phyloP scores from a whole-genome alignment of 2,329 filamentous ascomycete species.

The Chrysoporthe deuterocubensis region DNA sequence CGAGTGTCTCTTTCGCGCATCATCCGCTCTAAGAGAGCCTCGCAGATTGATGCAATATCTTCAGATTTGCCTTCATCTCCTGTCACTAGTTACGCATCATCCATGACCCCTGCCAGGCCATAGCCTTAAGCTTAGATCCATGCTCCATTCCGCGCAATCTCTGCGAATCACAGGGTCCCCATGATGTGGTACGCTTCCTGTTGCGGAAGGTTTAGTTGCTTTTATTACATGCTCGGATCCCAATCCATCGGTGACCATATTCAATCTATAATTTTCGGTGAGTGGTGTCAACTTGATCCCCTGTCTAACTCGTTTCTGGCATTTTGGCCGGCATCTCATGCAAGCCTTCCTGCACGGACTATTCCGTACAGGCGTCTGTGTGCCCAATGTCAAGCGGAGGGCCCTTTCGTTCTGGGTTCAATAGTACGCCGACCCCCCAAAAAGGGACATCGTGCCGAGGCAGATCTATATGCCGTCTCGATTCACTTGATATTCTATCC shows the following conservation, averaged over 20 bases:
- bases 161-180: conserved; percentile 19
- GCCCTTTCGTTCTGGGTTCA: background rate
- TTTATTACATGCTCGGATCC: conserved; percentile 2
- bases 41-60: conserved; percentile 23
- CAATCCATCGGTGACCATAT: conserved; percentile 12
- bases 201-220: conserved; percentile 19
- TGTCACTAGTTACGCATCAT: conserved; percentile 9
- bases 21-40: background rate
- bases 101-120: conserved; percentile 9
- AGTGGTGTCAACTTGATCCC: conserved; percentile 14
- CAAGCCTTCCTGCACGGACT: conserved; percentile 18
- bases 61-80: conserved; percentile 21
- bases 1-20: background rate
- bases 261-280: conserved; percentile 2
- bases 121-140: conserved; percentile 20
- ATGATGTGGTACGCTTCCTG: conserved; percentile 13
- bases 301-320: conserved; percentile 22
- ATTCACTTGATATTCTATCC: background rate
- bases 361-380: conserved; percentile 4
- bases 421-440: conserved; percentile 7
- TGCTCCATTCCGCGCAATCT: conserved; percentile 13
- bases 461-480: background rate
- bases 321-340: conserved; percentile 19
- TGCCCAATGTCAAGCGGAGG: conserved; percentile 21
- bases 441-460: conserved; percentile 8